Evolutionary conservation across 176 grass and related monocot species (phyloP).

Genomic region (Oryza officinalis): DNA sequence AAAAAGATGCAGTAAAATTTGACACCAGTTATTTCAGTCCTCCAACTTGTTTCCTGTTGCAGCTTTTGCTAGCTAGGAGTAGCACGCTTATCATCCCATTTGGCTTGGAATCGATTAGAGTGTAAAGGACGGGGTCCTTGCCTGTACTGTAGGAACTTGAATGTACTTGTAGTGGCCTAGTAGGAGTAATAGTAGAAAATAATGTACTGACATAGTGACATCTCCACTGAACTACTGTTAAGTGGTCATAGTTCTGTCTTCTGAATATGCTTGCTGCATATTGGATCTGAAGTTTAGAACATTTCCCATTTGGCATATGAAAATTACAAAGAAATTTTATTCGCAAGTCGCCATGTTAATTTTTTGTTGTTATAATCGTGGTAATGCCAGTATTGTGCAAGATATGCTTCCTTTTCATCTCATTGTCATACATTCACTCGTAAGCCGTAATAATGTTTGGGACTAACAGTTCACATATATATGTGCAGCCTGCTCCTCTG

Average conservation of each 20-base stretch:
- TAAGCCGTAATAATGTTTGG: background rate
- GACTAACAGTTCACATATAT: slow-evolving; percentile 10
- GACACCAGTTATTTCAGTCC: background rate
- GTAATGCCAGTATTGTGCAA: background rate
- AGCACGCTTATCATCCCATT: background rate
- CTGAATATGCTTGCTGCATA: background rate
- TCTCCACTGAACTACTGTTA: background rate
- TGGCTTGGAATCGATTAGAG: background rate
- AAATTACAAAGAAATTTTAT: slow-evolving; percentile 14
- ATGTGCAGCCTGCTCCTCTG: slow-evolving; percentile 69
- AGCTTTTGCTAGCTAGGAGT: background rate
- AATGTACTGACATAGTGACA: background rate
- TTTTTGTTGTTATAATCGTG: background rate
- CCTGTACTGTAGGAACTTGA: background rate
- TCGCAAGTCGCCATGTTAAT: background rate
- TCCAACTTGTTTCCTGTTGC: background rate
- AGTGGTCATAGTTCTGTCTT: slow-evolving; percentile 4
- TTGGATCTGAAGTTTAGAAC: slow-evolving; percentile 1
- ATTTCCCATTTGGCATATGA: slow-evolving; percentile 7
- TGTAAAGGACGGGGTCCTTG: background rate
- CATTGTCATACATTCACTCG: background rate
- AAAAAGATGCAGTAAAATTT: background rate
- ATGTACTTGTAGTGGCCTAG: background rate
- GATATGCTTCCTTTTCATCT: background rate
- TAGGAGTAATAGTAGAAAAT: background rate